phyloP scores from a whole-genome alignment of 2,329 filamentous ascomycete species.

The Diaporthe australafricana region DNA sequence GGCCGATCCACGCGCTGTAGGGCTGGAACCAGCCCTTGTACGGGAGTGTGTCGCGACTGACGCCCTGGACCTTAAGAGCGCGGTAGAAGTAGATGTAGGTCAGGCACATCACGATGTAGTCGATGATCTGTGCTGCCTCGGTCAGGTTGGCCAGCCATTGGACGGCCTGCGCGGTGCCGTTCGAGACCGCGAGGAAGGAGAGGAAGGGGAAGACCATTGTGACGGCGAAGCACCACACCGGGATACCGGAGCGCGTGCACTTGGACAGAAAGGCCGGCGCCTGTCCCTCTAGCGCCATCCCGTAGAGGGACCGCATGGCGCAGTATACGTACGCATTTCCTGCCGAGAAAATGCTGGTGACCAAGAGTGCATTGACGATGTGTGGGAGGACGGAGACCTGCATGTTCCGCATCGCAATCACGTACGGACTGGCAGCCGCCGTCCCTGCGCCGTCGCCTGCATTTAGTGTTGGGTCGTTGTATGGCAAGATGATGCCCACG shows the following conservation, averaged over 20 bases:
- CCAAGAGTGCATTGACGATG: slow-evolving; percentile 65
- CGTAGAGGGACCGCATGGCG: slow-evolving; percentile 38
- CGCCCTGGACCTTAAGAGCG: slow-evolving; percentile 32
- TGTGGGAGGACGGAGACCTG: slow-evolving; percentile 64
- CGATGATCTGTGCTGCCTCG: slow-evolving; percentile 69
- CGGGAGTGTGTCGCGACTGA: slow-evolving; percentile 61
- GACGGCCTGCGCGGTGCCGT: slow-evolving; percentile 35
- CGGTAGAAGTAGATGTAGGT: slow-evolving; percentile 38
- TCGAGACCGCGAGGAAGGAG: slow-evolving; percentile 37
- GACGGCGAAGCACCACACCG: slow-evolving; percentile 66
- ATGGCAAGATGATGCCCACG: slow-evolving; percentile 75
- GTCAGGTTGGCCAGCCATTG: slow-evolving; percentile 68
- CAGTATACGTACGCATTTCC: slow-evolving; percentile 38
- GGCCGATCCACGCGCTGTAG: slow-evolving; percentile 63
- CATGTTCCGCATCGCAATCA: slow-evolving; percentile 70
- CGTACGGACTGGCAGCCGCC: slow-evolving; percentile 70
- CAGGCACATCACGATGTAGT: slow-evolving; percentile 62
- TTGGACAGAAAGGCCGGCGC: slow-evolving; percentile 59
- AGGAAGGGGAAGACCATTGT: slow-evolving; percentile 66
- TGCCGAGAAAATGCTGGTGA: slow-evolving; percentile 38
- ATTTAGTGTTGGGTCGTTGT: slow-evolving; percentile 68
- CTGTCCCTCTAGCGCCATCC: slow-evolving; percentile 36
- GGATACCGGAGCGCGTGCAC: slow-evolving; percentile 71
- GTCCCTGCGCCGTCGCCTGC: slow-evolving; percentile 55
- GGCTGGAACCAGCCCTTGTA: slow-evolving; percentile 72